A percentile compares a stretch with the other conserved stretches of the same genome.
Conservation (phyloP, 2,329 filamentous ascomycete species). For the Colletotrichum orchidophilum region DNA sequence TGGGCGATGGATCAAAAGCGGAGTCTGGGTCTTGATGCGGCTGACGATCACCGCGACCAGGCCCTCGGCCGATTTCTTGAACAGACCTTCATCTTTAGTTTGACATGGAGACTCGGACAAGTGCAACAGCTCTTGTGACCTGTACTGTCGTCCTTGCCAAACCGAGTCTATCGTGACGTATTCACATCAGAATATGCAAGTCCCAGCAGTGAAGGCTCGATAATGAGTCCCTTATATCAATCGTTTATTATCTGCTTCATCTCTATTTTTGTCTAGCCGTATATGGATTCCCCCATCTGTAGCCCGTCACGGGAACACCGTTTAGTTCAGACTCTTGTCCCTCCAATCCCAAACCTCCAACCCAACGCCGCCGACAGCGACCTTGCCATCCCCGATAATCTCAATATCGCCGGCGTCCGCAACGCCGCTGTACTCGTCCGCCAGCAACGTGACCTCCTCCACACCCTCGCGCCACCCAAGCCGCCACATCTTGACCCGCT, state of each 20-base stretch:
- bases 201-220: neutral
- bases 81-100: too few species aligned
- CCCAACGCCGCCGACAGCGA: conserved; percentile 57
- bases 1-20: too few species aligned
- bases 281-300: neutral
- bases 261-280: neutral
- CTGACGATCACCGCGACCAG: too few species aligned
- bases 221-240: neutral
- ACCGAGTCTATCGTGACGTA: neutral
- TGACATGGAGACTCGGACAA: too few species aligned
- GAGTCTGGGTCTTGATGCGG: too few species aligned
- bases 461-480: conserved; percentile 38
- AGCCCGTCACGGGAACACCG: neutral
- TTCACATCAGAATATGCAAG: neutral
- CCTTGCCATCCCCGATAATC: conserved; percentile 41
- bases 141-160: neutral
- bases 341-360: conserved; percentile 53
- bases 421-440: conserved; percentile 65
- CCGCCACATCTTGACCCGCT: conserved; percentile 66
- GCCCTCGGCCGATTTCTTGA: too few species aligned
- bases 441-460: conserved; percentile 50
- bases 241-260: neutral
- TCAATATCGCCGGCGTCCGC: conserved; percentile 67
- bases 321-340: neutral
- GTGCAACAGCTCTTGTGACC: too few species aligned